Conservation (phyloP, 805 yeast species). For the Pichia pseudocactophila region DNA sequence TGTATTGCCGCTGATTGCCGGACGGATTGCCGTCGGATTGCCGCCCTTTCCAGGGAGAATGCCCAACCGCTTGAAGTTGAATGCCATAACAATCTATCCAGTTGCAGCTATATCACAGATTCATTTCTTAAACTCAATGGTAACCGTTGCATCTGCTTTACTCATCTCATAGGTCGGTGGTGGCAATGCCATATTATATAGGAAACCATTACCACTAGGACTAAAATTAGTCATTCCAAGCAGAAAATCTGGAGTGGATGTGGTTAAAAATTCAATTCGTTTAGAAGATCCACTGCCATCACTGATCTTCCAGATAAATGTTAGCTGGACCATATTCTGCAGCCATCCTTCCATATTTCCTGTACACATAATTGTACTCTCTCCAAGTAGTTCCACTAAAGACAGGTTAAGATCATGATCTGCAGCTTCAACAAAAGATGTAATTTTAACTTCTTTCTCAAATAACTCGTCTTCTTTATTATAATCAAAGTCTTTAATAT, state of each 20-base stretch:
- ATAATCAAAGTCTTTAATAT: constrained; percentile 7
- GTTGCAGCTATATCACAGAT: too few species aligned
- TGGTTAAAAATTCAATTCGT: background rate
- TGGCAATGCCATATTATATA: background rate
- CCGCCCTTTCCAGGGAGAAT: too few species aligned
- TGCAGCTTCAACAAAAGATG: background rate
- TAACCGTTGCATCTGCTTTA: background rate
- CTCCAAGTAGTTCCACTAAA: background rate
- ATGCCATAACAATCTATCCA: too few species aligned
- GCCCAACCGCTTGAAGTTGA: too few species aligned
- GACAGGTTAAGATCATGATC: constrained; percentile 3
- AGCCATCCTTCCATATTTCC: constrained; percentile 4
- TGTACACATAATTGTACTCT: background rate
- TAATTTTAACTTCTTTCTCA: background rate
- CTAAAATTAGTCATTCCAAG: background rate
- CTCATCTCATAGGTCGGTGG: constrained; percentile 5
- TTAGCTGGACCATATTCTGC: background rate
- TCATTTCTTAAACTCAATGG: too few species aligned
- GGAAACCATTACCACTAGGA: background rate
- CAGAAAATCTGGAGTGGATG: constrained; percentile 1
- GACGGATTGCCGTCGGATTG: too few species aligned
- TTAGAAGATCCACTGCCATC: background rate
- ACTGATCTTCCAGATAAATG: background rate
- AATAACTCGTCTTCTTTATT: background rate
- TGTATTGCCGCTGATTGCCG: too few species aligned